A percentile compares a stretch with the other conserved stretches of the same genome.
Conservation (phyloP, 805 yeast genomes). For the Isabelozyma heimii region DNA sequence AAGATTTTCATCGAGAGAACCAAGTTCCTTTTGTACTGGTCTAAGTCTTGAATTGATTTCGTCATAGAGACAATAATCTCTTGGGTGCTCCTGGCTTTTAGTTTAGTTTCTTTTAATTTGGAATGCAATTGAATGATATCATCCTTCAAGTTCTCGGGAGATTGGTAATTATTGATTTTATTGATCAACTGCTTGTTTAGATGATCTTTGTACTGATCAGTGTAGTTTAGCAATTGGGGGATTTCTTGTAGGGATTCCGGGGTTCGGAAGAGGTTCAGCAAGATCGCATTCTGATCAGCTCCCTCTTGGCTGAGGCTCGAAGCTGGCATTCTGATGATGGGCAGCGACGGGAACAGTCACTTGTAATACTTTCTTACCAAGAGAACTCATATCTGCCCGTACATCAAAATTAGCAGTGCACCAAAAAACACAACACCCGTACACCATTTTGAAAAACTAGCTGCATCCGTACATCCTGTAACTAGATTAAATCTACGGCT, state of each 20-base stretch:
- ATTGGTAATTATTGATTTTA: constrained; percentile 34
- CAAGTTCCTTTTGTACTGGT: constrained; percentile 78
- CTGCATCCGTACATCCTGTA: too few species aligned
- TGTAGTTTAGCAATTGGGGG: constrained; percentile 48
- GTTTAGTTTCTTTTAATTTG: constrained; percentile 47
- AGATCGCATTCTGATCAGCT: background rate
- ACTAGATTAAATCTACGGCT: too few species aligned
- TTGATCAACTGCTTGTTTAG: constrained; percentile 45
- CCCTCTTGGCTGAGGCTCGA: background rate
- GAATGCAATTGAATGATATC: constrained; percentile 41
- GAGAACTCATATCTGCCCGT: too few species aligned
- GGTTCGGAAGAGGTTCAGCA: background rate
- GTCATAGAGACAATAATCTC: constrained; percentile 67
- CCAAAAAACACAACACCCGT: too few species aligned
- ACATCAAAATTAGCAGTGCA: too few species aligned
- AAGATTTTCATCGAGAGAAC: constrained; percentile 82
- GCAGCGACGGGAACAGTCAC: background rate
- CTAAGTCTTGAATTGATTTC: constrained; percentile 70
- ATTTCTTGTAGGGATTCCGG: constrained; percentile 52
- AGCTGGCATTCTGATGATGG: background rate
- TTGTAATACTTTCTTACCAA: too few species aligned
- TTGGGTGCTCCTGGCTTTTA: constrained; percentile 55
- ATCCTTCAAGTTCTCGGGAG: constrained; percentile 17
- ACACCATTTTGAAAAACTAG: too few species aligned
- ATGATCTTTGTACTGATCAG: constrained; percentile 48